Percentiles rank a stretch among this genome's conserved stretches.
These are phyloP conservation scores for Anthoceros angustus DNA, from an alignment of 225 moss, liverwort and hornwort species.

Conservation along the genomic window DNA sequence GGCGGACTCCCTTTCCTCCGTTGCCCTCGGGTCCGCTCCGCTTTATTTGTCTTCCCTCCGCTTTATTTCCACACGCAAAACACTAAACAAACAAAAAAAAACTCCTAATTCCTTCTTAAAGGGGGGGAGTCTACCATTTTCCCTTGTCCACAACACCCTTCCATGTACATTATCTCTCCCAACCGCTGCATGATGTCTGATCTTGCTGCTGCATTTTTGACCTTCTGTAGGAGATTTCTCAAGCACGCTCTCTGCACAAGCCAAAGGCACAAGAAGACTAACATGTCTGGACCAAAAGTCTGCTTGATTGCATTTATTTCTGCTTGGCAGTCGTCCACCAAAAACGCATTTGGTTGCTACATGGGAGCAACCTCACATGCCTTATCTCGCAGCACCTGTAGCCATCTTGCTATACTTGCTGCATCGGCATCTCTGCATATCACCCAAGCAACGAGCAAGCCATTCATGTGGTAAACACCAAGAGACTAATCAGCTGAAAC, in stretches of 20 bases:
- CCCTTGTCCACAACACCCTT: no score
- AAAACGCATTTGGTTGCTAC: neutral
- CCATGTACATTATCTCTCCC: neutral
- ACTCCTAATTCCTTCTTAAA: no score
- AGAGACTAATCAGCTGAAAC: neutral
- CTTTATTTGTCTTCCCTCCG: no score
- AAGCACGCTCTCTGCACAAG: neutral
- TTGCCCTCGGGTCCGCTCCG: no score
- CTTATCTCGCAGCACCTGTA: neutral
- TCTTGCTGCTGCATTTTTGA: neutral
- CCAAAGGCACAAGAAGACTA: neutral
- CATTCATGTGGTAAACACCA: neutral
- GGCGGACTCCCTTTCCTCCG: no score
- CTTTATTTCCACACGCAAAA: no score
- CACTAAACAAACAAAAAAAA: no score
- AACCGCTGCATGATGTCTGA: neutral
- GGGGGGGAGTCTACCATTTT: no score
- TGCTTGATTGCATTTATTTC: neutral
- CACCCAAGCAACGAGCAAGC: neutral
- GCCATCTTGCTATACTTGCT: neutral
- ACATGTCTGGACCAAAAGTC: neutral
- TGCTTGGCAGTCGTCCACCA: neutral
- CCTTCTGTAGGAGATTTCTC: neutral
- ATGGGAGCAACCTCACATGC: neutral
- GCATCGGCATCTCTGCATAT: neutral